Percentiles rank a stretch among this genome's conserved stretches.
phyloP scores from a whole-genome alignment of 2,329 filamentous ascomycete genomes.

The Exophiala lecanii-corni region DNA sequence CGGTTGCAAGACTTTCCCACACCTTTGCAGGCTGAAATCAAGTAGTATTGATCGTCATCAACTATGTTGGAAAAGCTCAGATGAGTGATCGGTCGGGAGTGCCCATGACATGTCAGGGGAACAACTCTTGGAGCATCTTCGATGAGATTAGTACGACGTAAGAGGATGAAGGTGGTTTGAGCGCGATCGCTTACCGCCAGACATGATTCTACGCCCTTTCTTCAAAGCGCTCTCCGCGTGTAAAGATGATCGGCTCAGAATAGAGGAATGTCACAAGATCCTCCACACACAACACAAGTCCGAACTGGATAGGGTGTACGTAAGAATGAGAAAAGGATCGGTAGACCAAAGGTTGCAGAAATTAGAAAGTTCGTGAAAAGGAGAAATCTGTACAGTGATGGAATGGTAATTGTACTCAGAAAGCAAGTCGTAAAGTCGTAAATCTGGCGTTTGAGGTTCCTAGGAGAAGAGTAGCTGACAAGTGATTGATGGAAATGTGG shows the following conservation, averaged over 20 bases:
- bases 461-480: too few species aligned
- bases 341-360: background rate
- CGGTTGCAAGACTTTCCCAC: constrained; percentile 8
- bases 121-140: constrained; percentile 58
- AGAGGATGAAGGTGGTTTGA: background rate
- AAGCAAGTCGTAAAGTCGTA: background rate
- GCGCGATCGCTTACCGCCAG: constrained; percentile 1
- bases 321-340: background rate
- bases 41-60: constrained; percentile 79
- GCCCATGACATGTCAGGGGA: constrained; percentile 88
- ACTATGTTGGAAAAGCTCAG: constrained; percentile 81
- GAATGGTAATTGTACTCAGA: background rate
- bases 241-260: too few species aligned
- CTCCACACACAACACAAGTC: too few species aligned
- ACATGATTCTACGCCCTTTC: background rate
- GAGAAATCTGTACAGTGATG: background rate
- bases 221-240: background rate
- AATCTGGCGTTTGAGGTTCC: background rate
- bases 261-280: too few species aligned
- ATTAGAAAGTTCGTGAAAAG: background rate
- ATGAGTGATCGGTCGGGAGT: constrained; percentile 87
- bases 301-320: too few species aligned
- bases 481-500: too few species aligned
- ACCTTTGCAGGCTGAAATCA: constrained; percentile 93
- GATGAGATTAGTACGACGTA: background rate